Evolutionary conservation across 441 rosid species (phyloP), one percentile per base, ranked within the genome.

Genomic region (Bruguiera hainesii): DNA sequence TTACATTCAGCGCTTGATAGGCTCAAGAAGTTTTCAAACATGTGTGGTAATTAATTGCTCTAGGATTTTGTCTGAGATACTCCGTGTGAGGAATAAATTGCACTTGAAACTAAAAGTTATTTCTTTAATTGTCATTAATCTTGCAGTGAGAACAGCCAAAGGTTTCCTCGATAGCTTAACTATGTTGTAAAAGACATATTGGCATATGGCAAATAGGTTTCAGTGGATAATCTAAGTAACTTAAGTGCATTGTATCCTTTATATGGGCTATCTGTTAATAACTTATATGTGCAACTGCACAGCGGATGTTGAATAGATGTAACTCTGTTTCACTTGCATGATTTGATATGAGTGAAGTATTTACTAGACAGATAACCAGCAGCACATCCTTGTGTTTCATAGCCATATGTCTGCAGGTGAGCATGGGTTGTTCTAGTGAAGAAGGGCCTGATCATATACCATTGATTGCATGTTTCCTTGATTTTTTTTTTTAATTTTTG

Each of bases 1-100:
- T 61, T 66, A 72, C 46, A 28, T 58, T 69, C 56, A 60, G 63
- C 66, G 59, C 60, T 62, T 20, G 46, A 61, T 11, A 20, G 33
- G 58, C 66, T 74, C 6, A 18, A 53, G 23, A 63, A 16, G 19
- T 33, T 67, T 73, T 67, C 15, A 52, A 66, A 50, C 69, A 16
- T 60, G 42, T 39, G 15, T 16, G 13, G 4, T 42, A 3, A 13
- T 42, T 42, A 42, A 3, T 3, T 11, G 48, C 18, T 42, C 4
- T 11, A 10, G 48, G 48, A 42, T 42, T 42, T 42, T 31, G 33
- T 30, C 3, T 7, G 20, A 26, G 35, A 30, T 9, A n/a, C 39
- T n/a, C 28, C 11, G 39, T 11, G 49, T 35, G 8, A 11, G 50
- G 16, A 65, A 35, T 60, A 33, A 53, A 53, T 25, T 53, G 68